Evolutionary conservation across 805 yeast species (phyloP).

Genomic region (Saccharomycopsis capsularis): DNA sequence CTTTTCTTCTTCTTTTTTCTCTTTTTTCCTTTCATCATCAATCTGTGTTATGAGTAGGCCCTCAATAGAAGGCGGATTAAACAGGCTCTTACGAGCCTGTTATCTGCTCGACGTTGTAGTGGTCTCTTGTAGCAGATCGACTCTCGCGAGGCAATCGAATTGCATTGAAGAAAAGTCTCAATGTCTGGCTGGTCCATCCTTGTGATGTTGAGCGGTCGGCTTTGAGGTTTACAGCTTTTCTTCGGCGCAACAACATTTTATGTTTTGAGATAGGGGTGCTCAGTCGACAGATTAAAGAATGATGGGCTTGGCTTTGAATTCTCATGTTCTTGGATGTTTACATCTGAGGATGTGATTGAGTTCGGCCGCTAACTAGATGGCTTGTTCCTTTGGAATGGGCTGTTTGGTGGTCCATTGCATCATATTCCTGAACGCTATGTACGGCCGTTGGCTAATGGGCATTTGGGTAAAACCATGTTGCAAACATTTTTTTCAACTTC

Average conservation of each 20-base stretch:
- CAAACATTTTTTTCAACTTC: conserved; percentile 71
- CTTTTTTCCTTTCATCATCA: conserved; percentile 18
- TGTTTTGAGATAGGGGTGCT: conserved; percentile 73
- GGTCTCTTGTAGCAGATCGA: conserved; percentile 47
- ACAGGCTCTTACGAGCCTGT: conserved; percentile 19
- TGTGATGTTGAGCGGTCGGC: conserved; percentile 47
- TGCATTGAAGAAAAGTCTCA: conserved; percentile 27
- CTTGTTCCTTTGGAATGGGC: no score
- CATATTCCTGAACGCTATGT: conserved; percentile 99
- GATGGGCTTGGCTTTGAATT: conserved; percentile 60
- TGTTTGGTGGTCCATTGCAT: conserved; percentile 65
- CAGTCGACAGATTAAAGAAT: conserved; percentile 95
- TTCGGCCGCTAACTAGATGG: no score
- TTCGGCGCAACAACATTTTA: conserved; percentile 4
- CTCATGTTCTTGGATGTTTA: conserved; percentile 48
- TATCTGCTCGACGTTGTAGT: conserved; percentile 25
- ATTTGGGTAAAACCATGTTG: conserved; percentile 99
- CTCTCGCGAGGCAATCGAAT: conserved; percentile 59
- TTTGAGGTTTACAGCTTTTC: neutral
- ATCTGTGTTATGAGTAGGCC: conserved; percentile 47
- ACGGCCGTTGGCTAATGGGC: conserved; percentile 87
- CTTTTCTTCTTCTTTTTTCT: conserved; percentile 11
- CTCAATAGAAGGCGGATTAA: conserved; percentile 33
- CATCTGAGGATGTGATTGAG: conserved; percentile 41
- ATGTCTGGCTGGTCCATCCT: conserved; percentile 18